These are phyloP conservation scores for Cladorrhinum sp. DNA, from an alignment of 2,329 filamentous ascomycete species.

Conservation along the genomic window DNA sequence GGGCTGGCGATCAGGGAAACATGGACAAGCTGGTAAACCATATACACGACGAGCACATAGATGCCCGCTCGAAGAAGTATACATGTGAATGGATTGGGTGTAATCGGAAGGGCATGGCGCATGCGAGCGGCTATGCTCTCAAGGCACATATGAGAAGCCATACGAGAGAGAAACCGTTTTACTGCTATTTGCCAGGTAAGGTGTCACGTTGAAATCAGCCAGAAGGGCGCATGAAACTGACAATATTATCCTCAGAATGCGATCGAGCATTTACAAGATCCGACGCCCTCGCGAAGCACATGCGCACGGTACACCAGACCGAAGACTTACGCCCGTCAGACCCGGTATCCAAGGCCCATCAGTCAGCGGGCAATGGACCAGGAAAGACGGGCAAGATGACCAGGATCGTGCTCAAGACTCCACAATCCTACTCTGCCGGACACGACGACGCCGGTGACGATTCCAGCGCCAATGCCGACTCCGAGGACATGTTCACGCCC, in stretches of 20 bases:
- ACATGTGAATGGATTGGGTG: conserved; percentile 98
- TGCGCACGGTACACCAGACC: conserved; percentile 97
- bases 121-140: conserved; percentile 92
- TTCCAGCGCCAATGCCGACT: conserved; percentile 51
- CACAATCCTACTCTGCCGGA: conserved; percentile 54
- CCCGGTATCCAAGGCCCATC: conserved; percentile 68
- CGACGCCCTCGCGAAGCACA: conserved; percentile 94
- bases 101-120: conserved; percentile 79
- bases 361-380: conserved; percentile 37
- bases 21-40: conserved; percentile 82
- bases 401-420: conserved; percentile 63
- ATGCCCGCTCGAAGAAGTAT: conserved; percentile 90
- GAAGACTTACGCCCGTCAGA: conserved; percentile 83
- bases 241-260: conserved; percentile 63
- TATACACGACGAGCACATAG: conserved; percentile 91
- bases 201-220: not conserved
- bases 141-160: conserved; percentile 98
- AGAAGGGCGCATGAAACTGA: too few relatives aligned
- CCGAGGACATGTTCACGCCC: conserved; percentile 56
- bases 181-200: conserved; percentile 88
- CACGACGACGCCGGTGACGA: conserved; percentile 51
- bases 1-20: conserved; percentile 66
- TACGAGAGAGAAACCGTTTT: conserved; percentile 97
- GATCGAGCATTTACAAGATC: conserved; percentile 95
- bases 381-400: conserved; percentile 49